Evolutionary conservation across 495 filamentous ascomycete genomes (phyloP), one percentile per base, ranked within the genome.

Genomic region (Neurospora sp.): DNA sequence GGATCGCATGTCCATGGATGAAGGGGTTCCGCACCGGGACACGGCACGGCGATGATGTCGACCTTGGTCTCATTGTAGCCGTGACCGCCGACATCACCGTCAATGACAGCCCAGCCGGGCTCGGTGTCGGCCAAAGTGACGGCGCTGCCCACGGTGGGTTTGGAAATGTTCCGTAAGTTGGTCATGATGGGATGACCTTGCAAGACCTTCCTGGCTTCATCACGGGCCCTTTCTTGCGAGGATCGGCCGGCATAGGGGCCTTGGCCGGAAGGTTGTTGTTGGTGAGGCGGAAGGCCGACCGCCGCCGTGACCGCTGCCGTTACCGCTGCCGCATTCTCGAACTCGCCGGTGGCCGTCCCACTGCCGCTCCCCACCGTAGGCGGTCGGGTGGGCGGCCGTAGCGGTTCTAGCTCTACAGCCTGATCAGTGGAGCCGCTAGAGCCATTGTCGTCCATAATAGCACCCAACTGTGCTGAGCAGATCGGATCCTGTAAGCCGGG

Each of bases 31-130:
- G 83, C 84, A 7, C 84, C 85, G 0, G 84, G 77, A 39, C 85
- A 86, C 1, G 85, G 82, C 18, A 86, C 83, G 3, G 84, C 79
- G 70, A 86, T 79, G 70, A 86, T 77, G 69, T 86, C 85, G 46
- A 85, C 84, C n/a, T 75, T 76, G 27, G 85, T 86, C 72, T 84
- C 78, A 59, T 86, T 84, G 73, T 83, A 83, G 4, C 82, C 82
- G 23, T 73, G 70, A 12, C 84, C 83, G 6, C 78, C 77, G 7
- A 85, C 77, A 23, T 85, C 84, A 40, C 84, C 84, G 54, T 82
- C 80, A 46, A 84, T 75, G 31, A 80, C 75, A 37, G 79, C 83
- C 66, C 85, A 85, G 1, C 84, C 83, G 5, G 84, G 76, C 5
- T 72, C 78, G 16, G 20, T 42, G 40, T 35, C 44, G 37, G 42